Conservation (phyloP, 179 eudicot species). For the Beta lomatogona region DNA sequence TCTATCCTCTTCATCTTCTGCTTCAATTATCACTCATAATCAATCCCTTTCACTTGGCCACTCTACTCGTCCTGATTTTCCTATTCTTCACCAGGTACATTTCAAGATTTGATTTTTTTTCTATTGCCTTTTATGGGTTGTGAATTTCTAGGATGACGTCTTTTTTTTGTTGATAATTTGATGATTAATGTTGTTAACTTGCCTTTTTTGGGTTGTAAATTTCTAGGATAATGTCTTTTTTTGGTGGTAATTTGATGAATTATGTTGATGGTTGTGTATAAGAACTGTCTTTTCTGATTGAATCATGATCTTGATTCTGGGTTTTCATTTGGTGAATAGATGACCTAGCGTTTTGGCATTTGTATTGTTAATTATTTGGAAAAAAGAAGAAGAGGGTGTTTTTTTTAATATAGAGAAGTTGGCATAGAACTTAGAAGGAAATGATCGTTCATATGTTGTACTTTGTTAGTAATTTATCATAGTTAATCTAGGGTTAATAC, state of each 20-base stretch:
- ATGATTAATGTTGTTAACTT: not conserved
- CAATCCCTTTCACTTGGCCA: constrained; percentile 54
- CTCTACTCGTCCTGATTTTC: constrained; percentile 63
- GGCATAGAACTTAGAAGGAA: too few relatives aligned
- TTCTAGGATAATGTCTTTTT: too few relatives aligned
- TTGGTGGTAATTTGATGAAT: not conserved
- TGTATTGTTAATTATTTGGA: not conserved
- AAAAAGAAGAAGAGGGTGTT: too few relatives aligned
- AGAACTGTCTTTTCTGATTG: not conserved
- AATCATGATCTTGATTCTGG: not conserved
- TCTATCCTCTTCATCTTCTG: constrained; percentile 27
- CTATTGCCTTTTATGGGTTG: too few relatives aligned
- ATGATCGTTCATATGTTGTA: not conserved
- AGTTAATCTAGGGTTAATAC: not conserved
- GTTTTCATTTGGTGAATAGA: not conserved
- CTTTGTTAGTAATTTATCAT: not conserved
- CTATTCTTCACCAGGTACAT: constrained; percentile 67
- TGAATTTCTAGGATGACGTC: too few relatives aligned
- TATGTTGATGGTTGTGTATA: not conserved
- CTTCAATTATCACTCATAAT: constrained; percentile 22
- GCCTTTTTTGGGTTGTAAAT: too few relatives aligned
- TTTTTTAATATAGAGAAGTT: too few relatives aligned
- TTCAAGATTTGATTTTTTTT: not conserved
- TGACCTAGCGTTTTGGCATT: too few relatives aligned
- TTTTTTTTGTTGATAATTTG: not conserved